Conservation (phyloP, 2,329 filamentous ascomycete genomes). For the Fusarium sp. region DNA sequence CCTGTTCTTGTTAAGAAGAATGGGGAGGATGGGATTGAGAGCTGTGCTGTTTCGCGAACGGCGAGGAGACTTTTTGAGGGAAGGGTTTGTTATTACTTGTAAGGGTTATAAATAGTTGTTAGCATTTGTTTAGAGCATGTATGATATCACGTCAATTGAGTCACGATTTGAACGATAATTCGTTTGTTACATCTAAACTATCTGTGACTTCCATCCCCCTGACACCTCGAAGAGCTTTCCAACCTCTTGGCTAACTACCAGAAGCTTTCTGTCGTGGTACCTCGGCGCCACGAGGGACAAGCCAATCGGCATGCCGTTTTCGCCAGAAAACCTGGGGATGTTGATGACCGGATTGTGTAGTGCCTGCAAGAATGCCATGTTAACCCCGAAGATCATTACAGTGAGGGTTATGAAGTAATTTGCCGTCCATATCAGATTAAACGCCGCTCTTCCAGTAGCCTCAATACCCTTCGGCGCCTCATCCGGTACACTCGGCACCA, state of each 20-base stretch:
- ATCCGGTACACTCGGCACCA: slow-evolving; percentile 68
- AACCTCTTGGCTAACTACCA: not conserved
- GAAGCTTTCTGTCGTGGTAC: slow-evolving; percentile 30
- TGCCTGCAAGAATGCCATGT: not conserved
- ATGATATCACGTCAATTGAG: not conserved
- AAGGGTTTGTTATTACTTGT: slow-evolving; percentile 45
- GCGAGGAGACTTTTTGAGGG: slow-evolving; percentile 51
- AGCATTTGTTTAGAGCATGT: not conserved
- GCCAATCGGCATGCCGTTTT: slow-evolving; percentile 34
- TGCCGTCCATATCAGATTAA: slow-evolving; percentile 64
- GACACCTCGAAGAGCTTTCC: not conserved
- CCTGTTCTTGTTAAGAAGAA: slow-evolving; percentile 24
- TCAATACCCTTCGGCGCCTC: slow-evolving; percentile 64
- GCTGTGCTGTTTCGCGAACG: slow-evolving; percentile 48
- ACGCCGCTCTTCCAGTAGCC: slow-evolving; percentile 63
- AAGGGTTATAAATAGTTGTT: not conserved
- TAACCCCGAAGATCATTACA: fast-evolving
- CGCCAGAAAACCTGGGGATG: slow-evolving; percentile 28
- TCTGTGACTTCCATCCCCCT: not conserved
- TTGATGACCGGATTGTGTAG: slow-evolving; percentile 33
- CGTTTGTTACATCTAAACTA: not conserved
- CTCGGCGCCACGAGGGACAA: slow-evolving; percentile 27
- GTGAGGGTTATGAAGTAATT: slow-evolving; percentile 19
- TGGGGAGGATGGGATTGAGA: slow-evolving; percentile 32
- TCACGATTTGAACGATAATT: not conserved